Evolutionary conservation across 495 filamentous ascomycete genomes (phyloP).

Genomic region (Durotheca rogersii): DNA sequence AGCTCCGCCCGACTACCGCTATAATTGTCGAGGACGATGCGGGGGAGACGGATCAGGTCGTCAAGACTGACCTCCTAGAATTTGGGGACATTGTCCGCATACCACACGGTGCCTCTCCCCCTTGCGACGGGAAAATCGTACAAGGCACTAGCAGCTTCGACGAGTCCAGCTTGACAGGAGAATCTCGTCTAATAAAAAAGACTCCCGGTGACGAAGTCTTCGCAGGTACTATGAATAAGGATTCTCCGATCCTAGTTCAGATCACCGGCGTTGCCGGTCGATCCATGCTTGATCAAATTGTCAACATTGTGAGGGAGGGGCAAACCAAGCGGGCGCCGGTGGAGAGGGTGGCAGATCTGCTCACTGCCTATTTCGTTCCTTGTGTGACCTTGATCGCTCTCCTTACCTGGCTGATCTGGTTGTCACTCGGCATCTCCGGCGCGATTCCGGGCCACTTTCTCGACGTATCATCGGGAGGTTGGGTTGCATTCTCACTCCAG

Average conservation of each 20-base stretch:
- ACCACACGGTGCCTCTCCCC: constrained; percentile 77
- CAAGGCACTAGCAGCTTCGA: constrained; percentile 71
- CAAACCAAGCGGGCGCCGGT: constrained; percentile 85
- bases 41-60: constrained; percentile 37
- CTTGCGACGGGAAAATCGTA: constrained; percentile 74
- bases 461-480: constrained; percentile 67
- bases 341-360: constrained; percentile 76
- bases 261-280: constrained; percentile 70
- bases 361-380: constrained; percentile 90
- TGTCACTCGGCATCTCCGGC: constrained; percentile 71
- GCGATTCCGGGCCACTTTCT: constrained; percentile 65
- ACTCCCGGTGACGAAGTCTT: constrained; percentile 68
- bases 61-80: constrained; percentile 76
- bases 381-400: constrained; percentile 79
- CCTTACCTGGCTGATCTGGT: constrained; percentile 80
- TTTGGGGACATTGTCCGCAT: constrained; percentile 78
- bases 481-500: constrained; percentile 83
- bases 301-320: constrained; percentile 85
- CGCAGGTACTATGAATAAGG: constrained; percentile 84
- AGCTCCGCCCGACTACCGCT: constrained; percentile 78
- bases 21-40: constrained; percentile 58
- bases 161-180: constrained; percentile 88
- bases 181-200: constrained; percentile 78
- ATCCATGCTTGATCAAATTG: constrained; percentile 92
- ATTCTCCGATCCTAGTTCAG: constrained; percentile 64